phyloP scores from a whole-genome alignment of 31 red algal species.

The Porphyra umbilicalis region DNA sequence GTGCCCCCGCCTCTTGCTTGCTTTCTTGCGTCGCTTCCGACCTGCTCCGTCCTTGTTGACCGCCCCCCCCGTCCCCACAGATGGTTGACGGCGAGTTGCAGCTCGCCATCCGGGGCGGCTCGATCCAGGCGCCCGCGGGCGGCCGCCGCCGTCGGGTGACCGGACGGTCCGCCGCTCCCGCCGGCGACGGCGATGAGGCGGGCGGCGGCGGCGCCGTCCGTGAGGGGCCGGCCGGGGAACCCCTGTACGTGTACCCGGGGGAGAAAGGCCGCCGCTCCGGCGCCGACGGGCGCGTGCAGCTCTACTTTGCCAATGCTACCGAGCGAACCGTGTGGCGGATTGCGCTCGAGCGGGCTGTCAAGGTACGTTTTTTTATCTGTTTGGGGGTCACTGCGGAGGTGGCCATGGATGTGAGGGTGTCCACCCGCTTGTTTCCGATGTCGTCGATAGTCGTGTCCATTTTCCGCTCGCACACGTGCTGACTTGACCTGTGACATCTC shows the following conservation, averaged over 20 bases:
- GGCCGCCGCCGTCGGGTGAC: background rate
- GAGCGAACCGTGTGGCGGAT: background rate
- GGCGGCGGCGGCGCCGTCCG: background rate
- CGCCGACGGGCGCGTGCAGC: background rate
- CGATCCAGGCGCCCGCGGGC: background rate
- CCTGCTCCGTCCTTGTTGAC: background rate
- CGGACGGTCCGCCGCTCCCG: background rate
- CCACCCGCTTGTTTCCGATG: too few relatives aligned
- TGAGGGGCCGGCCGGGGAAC: background rate
- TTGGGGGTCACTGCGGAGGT: too few relatives aligned
- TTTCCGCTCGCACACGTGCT: too few relatives aligned
- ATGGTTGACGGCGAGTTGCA: background rate
- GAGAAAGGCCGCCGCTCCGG: background rate
- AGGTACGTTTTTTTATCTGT: background rate
- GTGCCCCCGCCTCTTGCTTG: background rate
- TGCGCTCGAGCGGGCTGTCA: background rate
- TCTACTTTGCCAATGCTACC: background rate
- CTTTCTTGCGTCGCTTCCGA: background rate
- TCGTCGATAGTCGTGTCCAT: too few relatives aligned
- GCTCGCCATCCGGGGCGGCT: background rate
- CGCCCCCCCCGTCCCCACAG: background rate
- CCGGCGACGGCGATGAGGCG: background rate
- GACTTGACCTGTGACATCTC: too few relatives aligned
- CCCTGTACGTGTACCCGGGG: background rate
- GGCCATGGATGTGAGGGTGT: too few relatives aligned